Evolutionary conservation across 345 rosid species (phyloP), one percentile per base, ranked within the genome.

Genomic region (Salix brachista): DNA sequence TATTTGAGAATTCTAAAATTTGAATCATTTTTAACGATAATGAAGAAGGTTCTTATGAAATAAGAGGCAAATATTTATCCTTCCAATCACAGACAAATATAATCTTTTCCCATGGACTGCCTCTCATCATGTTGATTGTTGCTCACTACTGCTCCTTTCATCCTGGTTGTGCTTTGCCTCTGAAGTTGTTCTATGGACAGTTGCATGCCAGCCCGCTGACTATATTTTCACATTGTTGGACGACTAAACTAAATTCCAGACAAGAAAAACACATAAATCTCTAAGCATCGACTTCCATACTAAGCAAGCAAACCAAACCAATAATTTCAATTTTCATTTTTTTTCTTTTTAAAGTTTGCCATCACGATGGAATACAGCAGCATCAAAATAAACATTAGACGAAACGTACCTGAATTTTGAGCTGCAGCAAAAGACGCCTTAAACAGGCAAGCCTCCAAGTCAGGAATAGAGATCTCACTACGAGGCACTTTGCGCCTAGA

Each of bases 401-500:
- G 32, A 13, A 68, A 41, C 67, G 21, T 84, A 88, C 96, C 97
- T 54, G 92, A 89, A 58, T 86, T 87, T 80, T 90, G 91, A 80
- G 90, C 84, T 16, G 97, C 94, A 69, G 89, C 83, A 81, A 72
- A 89, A 32, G 92, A 84, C 4, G 77, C 95, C 84, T 94, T 94
- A 36, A 87, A 86, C 58, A 94, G 76, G 86, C 97, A 92, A 77
- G 69, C 71, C 78, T 94, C 98, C 83, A 94, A 79, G 71, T 90
- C 91, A 83, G 91, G 87, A 76, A 90, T 82, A 65, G 94, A 88
- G 77, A 92, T 87, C 71, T 71, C 81, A 70, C 94, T 87, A 37
- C 97, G 93, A 8, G 93, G 90, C 67, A 87, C 85, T 84, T 88
- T 94, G 58, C 91, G 88, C 80, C 90, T 87, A 28, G 92, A 87